Percentiles rank a stretch among this genome's conserved stretches.
These are phyloP conservation scores for Boehmeria nivea DNA, from an alignment of 306 rosid genomes.

Conservation along the genomic window DNA sequence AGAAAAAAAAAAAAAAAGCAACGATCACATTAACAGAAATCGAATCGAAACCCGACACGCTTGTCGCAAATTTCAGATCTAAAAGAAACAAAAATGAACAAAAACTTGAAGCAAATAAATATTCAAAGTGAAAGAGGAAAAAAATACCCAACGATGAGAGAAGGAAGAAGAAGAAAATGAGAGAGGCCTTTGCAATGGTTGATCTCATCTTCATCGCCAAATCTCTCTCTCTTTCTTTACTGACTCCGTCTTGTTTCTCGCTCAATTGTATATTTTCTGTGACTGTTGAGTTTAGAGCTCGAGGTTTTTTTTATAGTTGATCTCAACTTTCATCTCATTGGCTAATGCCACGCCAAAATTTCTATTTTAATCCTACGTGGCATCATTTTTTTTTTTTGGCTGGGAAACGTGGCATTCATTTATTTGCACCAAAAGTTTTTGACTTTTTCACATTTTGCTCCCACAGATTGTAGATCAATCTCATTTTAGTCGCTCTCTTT, in stretches of 20 bases:
- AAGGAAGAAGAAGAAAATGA: slow-evolving; percentile 34
- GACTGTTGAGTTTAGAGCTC: too few relatives aligned
- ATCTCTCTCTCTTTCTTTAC: neutral
- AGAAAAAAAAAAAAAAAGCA: neutral
- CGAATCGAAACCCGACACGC: neutral
- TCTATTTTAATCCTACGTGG: neutral
- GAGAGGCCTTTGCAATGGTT: slow-evolving; percentile 25
- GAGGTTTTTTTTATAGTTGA: neutral
- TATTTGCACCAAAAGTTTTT: too few relatives aligned
- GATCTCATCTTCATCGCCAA: slow-evolving; percentile 20
- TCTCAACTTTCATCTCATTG: slow-evolving; percentile 2
- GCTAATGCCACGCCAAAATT: slow-evolving; percentile 6
- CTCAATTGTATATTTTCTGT: neutral
- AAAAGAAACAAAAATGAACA: slow-evolving; percentile 3
- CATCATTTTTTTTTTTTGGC: too few relatives aligned
- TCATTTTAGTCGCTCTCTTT: too few relatives aligned
- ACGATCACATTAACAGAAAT: neutral
- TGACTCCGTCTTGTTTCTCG: neutral
- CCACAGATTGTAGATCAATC: too few relatives aligned
- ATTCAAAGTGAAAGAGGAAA: neutral
- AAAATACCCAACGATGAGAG: slow-evolving; percentile 36
- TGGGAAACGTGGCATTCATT: too few relatives aligned
- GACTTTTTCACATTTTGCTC: too few relatives aligned
- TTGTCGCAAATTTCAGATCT: slow-evolving; percentile 15
- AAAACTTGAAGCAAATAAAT: neutral